Base-by-base conservation (phyloP, 257 asterid species). In the Penstemon davidsonii region DNA sequence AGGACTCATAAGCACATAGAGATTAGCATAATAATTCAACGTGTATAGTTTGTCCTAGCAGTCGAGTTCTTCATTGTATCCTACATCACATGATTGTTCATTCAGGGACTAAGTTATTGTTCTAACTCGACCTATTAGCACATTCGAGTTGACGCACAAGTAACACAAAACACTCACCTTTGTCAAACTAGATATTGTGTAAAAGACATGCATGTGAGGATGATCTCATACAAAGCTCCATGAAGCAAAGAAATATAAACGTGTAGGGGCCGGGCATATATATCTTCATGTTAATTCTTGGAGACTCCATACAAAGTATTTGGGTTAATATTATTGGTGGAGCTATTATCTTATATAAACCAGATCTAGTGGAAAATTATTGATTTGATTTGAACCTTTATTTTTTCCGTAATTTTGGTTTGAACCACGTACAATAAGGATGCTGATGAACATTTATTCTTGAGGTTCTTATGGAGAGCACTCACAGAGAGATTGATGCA, bases 391-490 rank as follows among this genome's bases (percentile, higher is more conserved):
- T 90, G 97, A 73, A 93, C 99, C 0, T 86, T 93, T 18, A 68
- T 90, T 18, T 93, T 93, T 70, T 88, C 96, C 0, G 86, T 69
- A 0, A 18, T 93, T 2, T 96, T 88, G 3, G 55, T 93, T 65
- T 84, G 78, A 10, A 90, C 99, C 45, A 90, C 18, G 18, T 15
- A 15, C 97, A 0, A 83, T 90, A 25, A 78, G 83, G 74, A 90
- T 93, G 99, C 68, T 90, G 58, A 62, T 95, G 4, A 87, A 55
- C 66, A 88, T 93, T 15, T 15, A 15, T 15, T 66, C 87, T 93
- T 0, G 97, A 93, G 69, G 95, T 93, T 53, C 83, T 93, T 4
- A 93, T 93, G 99, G 97, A 90, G 89, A 93, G 97, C 80, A 90
- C 99, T 0, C 97, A 96, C 0, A 67, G 96, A 46, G 97, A 90